phyloP scores from a whole-genome alignment of 2,329 filamentous ascomycete genomes.

The Xylaria sp. region DNA sequence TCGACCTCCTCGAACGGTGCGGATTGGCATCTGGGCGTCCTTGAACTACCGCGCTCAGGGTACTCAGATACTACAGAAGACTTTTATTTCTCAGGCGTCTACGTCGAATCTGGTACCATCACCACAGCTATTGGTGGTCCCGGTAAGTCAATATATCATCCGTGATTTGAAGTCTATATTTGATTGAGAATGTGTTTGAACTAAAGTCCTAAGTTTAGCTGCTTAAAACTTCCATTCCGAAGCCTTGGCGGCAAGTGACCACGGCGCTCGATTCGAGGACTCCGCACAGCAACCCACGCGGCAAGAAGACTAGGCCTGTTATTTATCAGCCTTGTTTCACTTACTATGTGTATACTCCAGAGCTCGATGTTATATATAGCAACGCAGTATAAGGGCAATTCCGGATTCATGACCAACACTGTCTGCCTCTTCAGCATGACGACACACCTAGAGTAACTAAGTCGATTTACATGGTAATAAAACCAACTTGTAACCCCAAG shows the following conservation, averaged over 20 bases:
- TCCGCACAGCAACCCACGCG: neutral
- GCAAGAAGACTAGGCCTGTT: neutral
- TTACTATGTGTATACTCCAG: slow-evolving; percentile 2
- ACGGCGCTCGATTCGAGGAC: neutral
- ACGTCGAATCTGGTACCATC: slow-evolving; percentile 69
- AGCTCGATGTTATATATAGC: neutral
- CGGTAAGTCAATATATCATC: slow-evolving; percentile 29
- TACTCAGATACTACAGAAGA: slow-evolving; percentile 69
- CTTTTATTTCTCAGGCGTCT: slow-evolving; percentile 78
- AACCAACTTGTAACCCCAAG: slow-evolving; percentile 1
- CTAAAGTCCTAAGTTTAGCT: slow-evolving; percentile 22
- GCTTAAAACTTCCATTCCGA: neutral
- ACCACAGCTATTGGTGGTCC: slow-evolving; percentile 51
- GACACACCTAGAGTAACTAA: neutral
- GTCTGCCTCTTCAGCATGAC: neutral
- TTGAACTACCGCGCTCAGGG: slow-evolving; percentile 70
- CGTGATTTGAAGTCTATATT: neutral
- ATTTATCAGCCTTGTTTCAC: neutral
- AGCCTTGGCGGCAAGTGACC: neutral
- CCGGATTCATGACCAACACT: neutral
- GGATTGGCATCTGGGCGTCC: slow-evolving; percentile 78
- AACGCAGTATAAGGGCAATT: neutral
- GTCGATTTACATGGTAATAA: neutral
- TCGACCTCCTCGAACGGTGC: slow-evolving; percentile 72
- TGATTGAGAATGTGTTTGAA: neutral